phyloP scores from a whole-genome alignment of 2,329 filamentous ascomycete genomes.

The Talaromyces amestolkiae region DNA sequence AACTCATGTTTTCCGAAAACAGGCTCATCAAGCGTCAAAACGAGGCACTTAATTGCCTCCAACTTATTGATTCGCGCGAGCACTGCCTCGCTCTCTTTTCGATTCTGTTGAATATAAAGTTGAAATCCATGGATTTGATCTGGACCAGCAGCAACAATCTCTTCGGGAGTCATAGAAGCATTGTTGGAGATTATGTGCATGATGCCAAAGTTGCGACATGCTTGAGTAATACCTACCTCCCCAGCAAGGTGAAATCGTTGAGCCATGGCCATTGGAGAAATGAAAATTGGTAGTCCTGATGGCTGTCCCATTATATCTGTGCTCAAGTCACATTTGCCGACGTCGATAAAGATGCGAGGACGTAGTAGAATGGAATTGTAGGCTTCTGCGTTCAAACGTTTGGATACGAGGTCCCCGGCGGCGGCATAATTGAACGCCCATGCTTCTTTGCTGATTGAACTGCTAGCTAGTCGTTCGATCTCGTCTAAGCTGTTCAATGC shows the following conservation, averaged over 20 bases:
- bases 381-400: constrained; percentile 73
- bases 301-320: constrained; percentile 73
- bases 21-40: constrained; percentile 85
- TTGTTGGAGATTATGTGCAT: constrained; percentile 90
- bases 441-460: constrained; percentile 75
- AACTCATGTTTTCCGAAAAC: constrained; percentile 87
- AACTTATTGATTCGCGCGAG: constrained; percentile 71
- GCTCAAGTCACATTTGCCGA: constrained; percentile 71
- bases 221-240: constrained; percentile 79
- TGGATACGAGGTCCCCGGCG: constrained; percentile 75
- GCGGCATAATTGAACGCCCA: constrained; percentile 97
- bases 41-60: constrained; percentile 75
- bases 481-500: constrained; percentile 84
- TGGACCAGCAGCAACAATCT: constrained; percentile 70
- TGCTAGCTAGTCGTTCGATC: constrained; percentile 77
- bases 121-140: constrained; percentile 92
- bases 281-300: constrained; percentile 74
- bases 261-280: constrained; percentile 87
- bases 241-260: constrained; percentile 80
- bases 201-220: constrained; percentile 70
- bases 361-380: constrained; percentile 84
- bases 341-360: constrained; percentile 85
- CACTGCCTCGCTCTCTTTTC: constrained; percentile 78
- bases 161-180: constrained; percentile 86
- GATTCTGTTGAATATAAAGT: constrained; percentile 84